phyloP scores from a whole-genome alignment of 768 basidiomycete genomes.

The Amanita subjunquillea region DNA sequence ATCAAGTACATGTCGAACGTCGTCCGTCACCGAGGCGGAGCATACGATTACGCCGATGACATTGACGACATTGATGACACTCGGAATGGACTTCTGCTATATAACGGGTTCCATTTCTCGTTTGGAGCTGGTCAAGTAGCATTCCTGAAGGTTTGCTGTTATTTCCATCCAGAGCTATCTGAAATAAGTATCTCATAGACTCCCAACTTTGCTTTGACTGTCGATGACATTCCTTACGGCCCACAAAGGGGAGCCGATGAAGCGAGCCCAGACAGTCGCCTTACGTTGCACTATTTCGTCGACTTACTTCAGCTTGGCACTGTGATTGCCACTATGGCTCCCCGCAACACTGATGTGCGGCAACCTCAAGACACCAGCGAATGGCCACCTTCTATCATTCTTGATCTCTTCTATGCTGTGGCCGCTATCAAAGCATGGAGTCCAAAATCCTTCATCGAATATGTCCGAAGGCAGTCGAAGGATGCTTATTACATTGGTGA shows the following conservation, averaged over 20 bases:
- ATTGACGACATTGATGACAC: constrained; percentile 5
- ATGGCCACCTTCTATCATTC: constrained; percentile 4
- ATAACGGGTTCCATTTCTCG: constrained; percentile 1
- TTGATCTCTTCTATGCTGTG: background rate
- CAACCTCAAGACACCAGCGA: constrained; percentile 5
- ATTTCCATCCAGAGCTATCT: background rate
- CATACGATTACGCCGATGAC: too few species aligned
- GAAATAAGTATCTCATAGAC: constrained; percentile 4
- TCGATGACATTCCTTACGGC: constrained; percentile 1
- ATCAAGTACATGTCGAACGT: too few species aligned
- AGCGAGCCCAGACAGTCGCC: too few species aligned
- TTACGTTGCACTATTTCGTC: background rate
- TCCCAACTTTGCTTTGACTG: constrained; percentile 7
- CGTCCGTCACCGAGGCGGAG: too few species aligned
- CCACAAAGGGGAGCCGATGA: background rate
- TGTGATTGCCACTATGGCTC: background rate
- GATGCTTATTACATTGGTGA: too few species aligned
- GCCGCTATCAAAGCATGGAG: too few species aligned
- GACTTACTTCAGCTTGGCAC: background rate
- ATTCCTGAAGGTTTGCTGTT: constrained; percentile 10
- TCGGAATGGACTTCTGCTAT: constrained; percentile 9
- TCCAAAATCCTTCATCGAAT: too few species aligned
- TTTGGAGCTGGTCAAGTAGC: constrained; percentile 8
- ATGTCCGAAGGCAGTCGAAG: too few species aligned
- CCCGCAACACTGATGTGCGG: constrained; percentile 3